Evolutionary conservation across 768 basidiomycete genomes (phyloP), one percentile per base, ranked within the genome.

Genomic region (Lactarius pseudohatsudake): DNA sequence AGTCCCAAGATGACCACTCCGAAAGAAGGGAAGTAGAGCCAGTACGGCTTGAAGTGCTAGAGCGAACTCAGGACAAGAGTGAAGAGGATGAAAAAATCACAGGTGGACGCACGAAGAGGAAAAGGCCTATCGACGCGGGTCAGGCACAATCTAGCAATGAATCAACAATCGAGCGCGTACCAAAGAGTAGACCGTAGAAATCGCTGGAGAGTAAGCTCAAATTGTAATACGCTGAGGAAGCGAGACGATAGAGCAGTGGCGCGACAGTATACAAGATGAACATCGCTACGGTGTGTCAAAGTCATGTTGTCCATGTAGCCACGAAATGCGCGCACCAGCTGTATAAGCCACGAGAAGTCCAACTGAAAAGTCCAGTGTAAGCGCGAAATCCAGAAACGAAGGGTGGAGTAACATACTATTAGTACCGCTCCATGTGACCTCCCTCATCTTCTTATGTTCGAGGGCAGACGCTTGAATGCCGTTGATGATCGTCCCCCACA

Each of bases 11-110:
- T 74, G 67, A 93, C 86, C 16, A 94, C 80, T 1, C 76, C 81
- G 72, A 90, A 95, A 0, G 93, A 83, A 67, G 88, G 79, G 77
- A 95, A 95, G 81, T 95, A 94, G 18, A 95, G 82, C 92, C 92
- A 95, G 80, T 85, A 94, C 4, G 93, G 93, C 54, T 78, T 76
- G 78, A 85, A 94, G 70, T 92, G 88, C 92, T 94, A 69, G 61
- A 64, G 43, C 58, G 47, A 11, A 13, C 30, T 30, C 20, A 61
- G 54, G 11, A 56, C 15, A 67, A 58, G 56, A 61, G 22, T 41
- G 38, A 26, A 34, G 28, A 58, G n/a, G 38, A 40, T 5, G 36
- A 40, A 9, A 58, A 38, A 55, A 34, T n/a, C 11, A 55, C 34
- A 59, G 22, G 55, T 9, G 41, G 20, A 75, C 79, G 74, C 72